phyloP scores from a whole-genome alignment of 306 rosid species.

The Gillenia trifoliata region DNA sequence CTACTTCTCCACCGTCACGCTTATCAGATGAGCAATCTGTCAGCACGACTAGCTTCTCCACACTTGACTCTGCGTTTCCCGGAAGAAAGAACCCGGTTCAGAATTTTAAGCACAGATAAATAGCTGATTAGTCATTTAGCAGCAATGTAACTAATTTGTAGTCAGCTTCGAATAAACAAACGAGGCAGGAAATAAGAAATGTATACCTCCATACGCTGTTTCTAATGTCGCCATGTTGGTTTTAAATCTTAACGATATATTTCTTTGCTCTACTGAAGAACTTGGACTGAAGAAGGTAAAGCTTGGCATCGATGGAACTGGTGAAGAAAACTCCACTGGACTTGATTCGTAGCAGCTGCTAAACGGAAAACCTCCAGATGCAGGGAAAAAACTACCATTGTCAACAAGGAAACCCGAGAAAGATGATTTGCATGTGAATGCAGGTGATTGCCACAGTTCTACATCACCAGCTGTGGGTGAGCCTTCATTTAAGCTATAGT shows the following conservation, averaged over 20 bases:
- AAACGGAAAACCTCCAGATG: conserved; percentile 39
- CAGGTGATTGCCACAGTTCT: conserved; percentile 25
- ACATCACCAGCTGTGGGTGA: conserved; percentile 19
- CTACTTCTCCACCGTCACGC: conserved; percentile 23
- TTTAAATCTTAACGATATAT: conserved; percentile 14
- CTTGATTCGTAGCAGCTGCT: conserved; percentile 27
- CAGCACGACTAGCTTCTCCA: conserved; percentile 18
- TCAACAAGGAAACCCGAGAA: conserved; percentile 23
- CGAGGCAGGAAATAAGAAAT: neutral
- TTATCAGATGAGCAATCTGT: conserved; percentile 16
- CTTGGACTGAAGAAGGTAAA: conserved; percentile 21
- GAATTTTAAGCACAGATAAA: neutral
- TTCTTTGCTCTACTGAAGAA: conserved; percentile 4
- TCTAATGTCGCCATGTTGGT: neutral
- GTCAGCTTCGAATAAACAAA: neutral
- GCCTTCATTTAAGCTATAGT: conserved; percentile 25
- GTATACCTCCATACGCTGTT: conserved; percentile 12
- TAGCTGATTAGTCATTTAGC: neutral
- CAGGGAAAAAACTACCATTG: conserved; percentile 13
- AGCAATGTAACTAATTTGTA: neutral
- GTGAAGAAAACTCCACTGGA: conserved; percentile 21
- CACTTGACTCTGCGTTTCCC: conserved; percentile 26
- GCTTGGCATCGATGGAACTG: conserved; percentile 29
- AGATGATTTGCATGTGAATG: conserved; percentile 35
- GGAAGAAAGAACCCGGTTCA: neutral